These are phyloP conservation scores for Coemansia asiatica DNA, from an alignment of 192 early-diverging fungal genomes.

Conservation along the genomic window DNA sequence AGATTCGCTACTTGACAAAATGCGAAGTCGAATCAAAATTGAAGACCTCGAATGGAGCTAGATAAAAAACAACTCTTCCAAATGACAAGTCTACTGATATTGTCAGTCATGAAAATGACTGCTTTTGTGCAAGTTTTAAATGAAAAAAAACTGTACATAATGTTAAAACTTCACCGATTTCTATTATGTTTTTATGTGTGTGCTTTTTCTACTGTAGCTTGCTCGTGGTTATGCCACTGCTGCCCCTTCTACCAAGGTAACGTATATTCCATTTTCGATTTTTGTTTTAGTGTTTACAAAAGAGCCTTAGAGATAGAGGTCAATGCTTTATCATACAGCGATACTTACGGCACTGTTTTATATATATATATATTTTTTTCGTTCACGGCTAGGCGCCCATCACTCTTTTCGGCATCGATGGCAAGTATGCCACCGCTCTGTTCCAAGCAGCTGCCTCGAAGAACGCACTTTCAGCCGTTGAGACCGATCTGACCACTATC, in stretches of 20 bases:
- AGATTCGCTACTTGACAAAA: too few relatives aligned
- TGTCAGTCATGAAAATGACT: too few relatives aligned
- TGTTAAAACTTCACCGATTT: too few relatives aligned
- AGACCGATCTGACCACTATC: conserved; percentile 78
- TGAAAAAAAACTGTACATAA: too few relatives aligned
- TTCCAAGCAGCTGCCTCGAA: conserved; percentile 89
- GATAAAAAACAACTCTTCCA: background rate
- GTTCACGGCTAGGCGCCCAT: conserved; percentile 76
- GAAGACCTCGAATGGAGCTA: background rate
- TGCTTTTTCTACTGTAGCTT: conserved; percentile 41
- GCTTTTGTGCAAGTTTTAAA: too few relatives aligned
- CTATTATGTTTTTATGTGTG: too few relatives aligned
- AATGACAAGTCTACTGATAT: background rate
- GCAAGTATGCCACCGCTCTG: conserved; percentile 96
- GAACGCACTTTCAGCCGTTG: conserved; percentile 76
- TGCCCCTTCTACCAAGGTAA: conserved; percentile 54
- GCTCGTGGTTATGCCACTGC: conserved; percentile 63
- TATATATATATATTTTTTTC: background rate
- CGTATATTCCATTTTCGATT: background rate
- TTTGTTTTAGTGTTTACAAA: background rate
- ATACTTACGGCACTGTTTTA: too few relatives aligned
- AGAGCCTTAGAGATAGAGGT: too few relatives aligned
- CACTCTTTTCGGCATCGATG: conserved; percentile 89
- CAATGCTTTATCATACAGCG: background rate
- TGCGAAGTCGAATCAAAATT: background rate